Conservation (phyloP, 2,329 filamentous ascomycete species). For the Aspergillus udagawae region DNA sequence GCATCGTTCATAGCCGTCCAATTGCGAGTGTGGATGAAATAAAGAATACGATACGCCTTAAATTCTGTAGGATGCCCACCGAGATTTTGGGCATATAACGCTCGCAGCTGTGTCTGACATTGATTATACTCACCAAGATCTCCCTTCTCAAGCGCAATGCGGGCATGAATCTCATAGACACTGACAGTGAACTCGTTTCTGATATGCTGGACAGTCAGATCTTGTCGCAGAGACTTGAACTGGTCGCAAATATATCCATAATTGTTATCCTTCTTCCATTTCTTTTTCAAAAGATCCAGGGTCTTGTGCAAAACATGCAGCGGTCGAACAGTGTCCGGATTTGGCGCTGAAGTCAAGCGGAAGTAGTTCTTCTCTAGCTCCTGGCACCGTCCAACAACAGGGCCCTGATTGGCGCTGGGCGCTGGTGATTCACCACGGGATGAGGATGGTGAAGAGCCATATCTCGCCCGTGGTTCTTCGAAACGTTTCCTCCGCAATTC, state of each 20-base stretch:
- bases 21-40: slow-evolving; percentile 99
- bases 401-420: slow-evolving; percentile 50
- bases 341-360: slow-evolving; percentile 84
- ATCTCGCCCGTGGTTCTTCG: slow-evolving; percentile 51
- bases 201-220: slow-evolving; percentile 95
- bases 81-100: slow-evolving; percentile 79
- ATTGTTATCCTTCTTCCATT: slow-evolving; percentile 90
- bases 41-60: slow-evolving; percentile 98
- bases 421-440: slow-evolving; percentile 47
- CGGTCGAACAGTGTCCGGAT: slow-evolving; percentile 83
- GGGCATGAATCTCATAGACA: slow-evolving; percentile 95
- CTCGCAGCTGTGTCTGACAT: slow-evolving; percentile 96
- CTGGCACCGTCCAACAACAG: slow-evolving; percentile 81
- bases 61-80: slow-evolving; percentile 92
- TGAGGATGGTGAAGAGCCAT: slow-evolving; percentile 36
- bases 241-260: slow-evolving; percentile 98
- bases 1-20: slow-evolving; percentile 97
- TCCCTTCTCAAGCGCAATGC: slow-evolving; percentile 95
- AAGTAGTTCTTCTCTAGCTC: slow-evolving; percentile 90
- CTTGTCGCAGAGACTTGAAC: slow-evolving; percentile 97
- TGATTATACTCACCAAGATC: slow-evolving; percentile 99
- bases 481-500: slow-evolving; percentile 90
- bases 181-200: slow-evolving; percentile 94
- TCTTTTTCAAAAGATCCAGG: slow-evolving; percentile 83
- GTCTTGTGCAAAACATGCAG: slow-evolving; percentile 75